These are phyloP conservation scores for Ascochyta lentis DNA, from an alignment of 2,329 filamentous ascomycete species.

Conservation along the genomic window DNA sequence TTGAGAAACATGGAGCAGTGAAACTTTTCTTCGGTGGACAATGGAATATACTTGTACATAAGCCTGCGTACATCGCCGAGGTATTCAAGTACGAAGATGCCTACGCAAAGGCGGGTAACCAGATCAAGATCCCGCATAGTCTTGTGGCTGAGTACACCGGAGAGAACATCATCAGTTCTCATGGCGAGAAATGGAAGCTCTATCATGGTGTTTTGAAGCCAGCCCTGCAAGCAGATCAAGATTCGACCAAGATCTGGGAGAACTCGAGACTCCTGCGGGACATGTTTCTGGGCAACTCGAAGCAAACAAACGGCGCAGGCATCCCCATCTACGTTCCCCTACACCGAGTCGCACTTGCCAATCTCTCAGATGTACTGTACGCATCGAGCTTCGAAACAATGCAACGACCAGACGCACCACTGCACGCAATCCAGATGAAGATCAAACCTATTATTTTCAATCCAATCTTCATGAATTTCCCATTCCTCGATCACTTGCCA, in stretches of 20 bases:
- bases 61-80: constrained; percentile 54
- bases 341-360: constrained; percentile 49
- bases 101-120: constrained; percentile 41
- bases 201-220: constrained; percentile 41
- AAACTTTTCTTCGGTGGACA: constrained; percentile 58
- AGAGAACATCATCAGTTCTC: constrained; percentile 44
- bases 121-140: constrained; percentile 43
- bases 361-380: constrained; percentile 45
- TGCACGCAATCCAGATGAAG: constrained; percentile 30
- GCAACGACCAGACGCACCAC: constrained; percentile 26
- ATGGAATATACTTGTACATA: constrained; percentile 58
- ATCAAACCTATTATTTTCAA: constrained; percentile 39
- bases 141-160: constrained; percentile 41
- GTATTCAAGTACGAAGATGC: constrained; percentile 42
- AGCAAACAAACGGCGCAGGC: constrained; percentile 24
- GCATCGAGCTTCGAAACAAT: constrained; percentile 36
- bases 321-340: constrained; percentile 43
- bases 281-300: constrained; percentile 41
- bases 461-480: constrained; percentile 38
- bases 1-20: constrained; percentile 54
- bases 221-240: constrained; percentile 38
- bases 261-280: constrained; percentile 31
- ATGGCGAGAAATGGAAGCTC: constrained; percentile 42
- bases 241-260: constrained; percentile 30
- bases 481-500: constrained; percentile 31